Evolutionary conservation across 495 filamentous ascomycete genomes (phyloP), one percentile per base, ranked within the genome.

Genomic region (Penicillium herquei): DNA sequence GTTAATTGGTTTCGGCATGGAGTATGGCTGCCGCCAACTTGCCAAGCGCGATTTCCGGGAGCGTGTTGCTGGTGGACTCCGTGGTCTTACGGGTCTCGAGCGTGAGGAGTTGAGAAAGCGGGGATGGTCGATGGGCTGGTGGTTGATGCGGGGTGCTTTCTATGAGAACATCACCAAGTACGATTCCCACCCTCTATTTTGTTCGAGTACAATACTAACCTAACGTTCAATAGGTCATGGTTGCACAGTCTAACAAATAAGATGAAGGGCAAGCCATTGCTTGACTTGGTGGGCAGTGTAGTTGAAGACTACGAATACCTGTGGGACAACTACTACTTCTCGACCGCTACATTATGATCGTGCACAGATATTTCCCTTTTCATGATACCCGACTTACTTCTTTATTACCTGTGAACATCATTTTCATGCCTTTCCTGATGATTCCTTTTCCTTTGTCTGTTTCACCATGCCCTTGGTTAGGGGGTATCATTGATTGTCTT

Each of bases 251-350:
- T 87, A 16, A 85, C 89, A 3, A 70, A 66, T 26, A 89, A 84
- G 62, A 82, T 97, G 62, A 86, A 85, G 60, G 80, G 81, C 41
- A 88, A 88, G 63, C 87, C 88, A 44, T 73, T 96, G 65, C 80
- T 95, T 49, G 86, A 88, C 61, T 73, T 98, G 60, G 76, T 97
- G 13, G 85, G 83, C 1, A 91, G 86, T 49, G 81, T 98, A 18
- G 64, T 98, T 52, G 92, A 96, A 68, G 95, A 98, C 66, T 98
- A 98, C 63, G 90, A 95, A 67, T 97, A 94, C 65, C 78, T 98
- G 13, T 98, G 94, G 94, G 93, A 97, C 73, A 89, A 96, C 49
- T 98, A 96, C 65, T 93, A 98, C 71, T 98, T 98, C 70, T 80
- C 85, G 10, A 88, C 86, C 10, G 82, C 86, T 21, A 90, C 86